Evolutionary conservation across 2,329 filamentous ascomycete genomes (phyloP).

Genomic region (Hirsutella minnesotensis): DNA sequence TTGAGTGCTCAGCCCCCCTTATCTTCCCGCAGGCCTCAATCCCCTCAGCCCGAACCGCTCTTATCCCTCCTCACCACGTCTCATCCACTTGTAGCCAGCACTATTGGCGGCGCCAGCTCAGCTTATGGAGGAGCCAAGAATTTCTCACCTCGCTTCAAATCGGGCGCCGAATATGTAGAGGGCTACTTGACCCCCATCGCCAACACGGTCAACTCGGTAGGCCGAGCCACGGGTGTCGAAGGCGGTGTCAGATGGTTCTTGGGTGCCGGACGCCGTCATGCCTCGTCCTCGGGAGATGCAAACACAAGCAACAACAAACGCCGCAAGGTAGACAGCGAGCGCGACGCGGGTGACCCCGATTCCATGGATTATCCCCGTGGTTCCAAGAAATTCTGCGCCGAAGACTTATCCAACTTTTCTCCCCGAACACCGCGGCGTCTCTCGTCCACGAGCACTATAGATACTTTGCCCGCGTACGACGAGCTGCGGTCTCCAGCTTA

Average conservation of each 20-base stretch:
- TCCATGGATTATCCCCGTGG: neutral
- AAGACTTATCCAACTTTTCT: conserved; percentile 15
- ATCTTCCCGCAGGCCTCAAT: conserved; percentile 11
- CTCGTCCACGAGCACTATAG: conserved; percentile 55
- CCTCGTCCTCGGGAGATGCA: conserved; percentile 34
- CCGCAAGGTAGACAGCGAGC: conserved; percentile 39
- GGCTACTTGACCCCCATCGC: conserved; percentile 77
- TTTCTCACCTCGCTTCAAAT: conserved; percentile 78
- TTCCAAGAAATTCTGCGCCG: conserved; percentile 1
- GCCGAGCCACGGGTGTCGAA: conserved; percentile 78
- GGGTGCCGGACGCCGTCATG: conserved; percentile 41
- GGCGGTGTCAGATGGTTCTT: conserved; percentile 78
- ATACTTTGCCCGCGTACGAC: conserved; percentile 75
- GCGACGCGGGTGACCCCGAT: conserved; percentile 12
- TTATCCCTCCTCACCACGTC: conserved; percentile 78
- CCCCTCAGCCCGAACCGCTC: conserved; percentile 61
- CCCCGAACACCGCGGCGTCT: conserved; percentile 35
- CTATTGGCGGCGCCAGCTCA: conserved; percentile 73
- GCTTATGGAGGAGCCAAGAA: conserved; percentile 83
- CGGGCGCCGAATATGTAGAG: conserved; percentile 85
- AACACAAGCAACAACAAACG: conserved; percentile 42
- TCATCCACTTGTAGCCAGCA: conserved; percentile 74
- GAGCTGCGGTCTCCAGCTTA: conserved; percentile 66
- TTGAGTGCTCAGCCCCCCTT: conserved; percentile 2
- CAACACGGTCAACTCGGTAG: conserved; percentile 74